Evolutionary conservation across 2,329 filamentous ascomycete genomes (phyloP), one percentile per base, ranked within the genome.

Genomic region (Colletotrichum paranaense): DNA sequence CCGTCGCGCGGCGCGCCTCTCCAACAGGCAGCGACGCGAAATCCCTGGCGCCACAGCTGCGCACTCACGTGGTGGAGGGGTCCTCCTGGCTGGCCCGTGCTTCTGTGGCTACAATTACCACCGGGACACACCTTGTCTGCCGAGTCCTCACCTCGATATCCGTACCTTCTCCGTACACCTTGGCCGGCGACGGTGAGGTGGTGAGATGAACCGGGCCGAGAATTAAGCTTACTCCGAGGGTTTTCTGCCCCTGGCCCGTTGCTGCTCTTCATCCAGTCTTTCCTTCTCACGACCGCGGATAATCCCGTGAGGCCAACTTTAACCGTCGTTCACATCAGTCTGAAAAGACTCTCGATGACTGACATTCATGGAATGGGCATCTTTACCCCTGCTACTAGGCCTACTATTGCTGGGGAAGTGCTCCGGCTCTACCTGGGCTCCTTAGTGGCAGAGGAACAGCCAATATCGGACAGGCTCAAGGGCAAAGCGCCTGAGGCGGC

Each of bases 1-100:
- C n/a, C 8, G 60, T 65, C 67, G 60, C 67, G 67, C 60, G 60
- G 67, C 67, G 67, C 67, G 67, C 52, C 24, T 26, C 22, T 42
- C 24, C n/a, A 68, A 19, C 53, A 58, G 59, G 58, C 52, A 69
- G 59, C 60, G 67, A 69, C 67, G 67, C 67, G 67, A 69, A 35
- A n/a, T 46, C 11, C 22, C 30, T 28, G 9, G n/a, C 49, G 62
- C n/a, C 49, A 24, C 19, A 57, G 52, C 65, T 46, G 32, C 60
- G 67, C 52, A 57, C 6, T 65, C 67, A 69, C 53, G 67, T 69
- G 67, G 26, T n/a, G n/a, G 8, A 16, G n/a, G 12, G 28, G 22
- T n/a, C 32, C 19, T 1, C 9, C 8, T 3, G 6, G 24, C n/a
- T 53, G 56, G 65, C 42, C 24, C 30, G 57, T 67, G 64, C 46